A percentile compares a stretch with the other conserved stretches of the same genome.
Evolutionary conservation across 2,329 filamentous ascomycete species (phyloP).

Genomic region (Conoideocrella luteorostrata): DNA sequence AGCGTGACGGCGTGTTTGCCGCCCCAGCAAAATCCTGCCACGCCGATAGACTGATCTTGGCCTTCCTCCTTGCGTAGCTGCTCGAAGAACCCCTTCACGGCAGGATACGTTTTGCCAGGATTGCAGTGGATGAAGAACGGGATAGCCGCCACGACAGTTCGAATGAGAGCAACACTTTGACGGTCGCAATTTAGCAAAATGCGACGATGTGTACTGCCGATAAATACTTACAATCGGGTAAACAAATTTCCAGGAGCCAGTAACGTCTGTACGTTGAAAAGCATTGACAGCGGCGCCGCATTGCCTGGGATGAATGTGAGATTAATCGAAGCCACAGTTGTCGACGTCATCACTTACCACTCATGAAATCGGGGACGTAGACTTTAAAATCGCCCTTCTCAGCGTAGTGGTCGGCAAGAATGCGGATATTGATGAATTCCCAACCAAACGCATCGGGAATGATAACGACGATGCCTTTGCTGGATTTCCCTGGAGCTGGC

Average conservation of each 20-base stretch:
- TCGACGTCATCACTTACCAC: constrained; percentile 23
- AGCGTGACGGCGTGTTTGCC: constrained; percentile 49
- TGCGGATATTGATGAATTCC: constrained; percentile 44
- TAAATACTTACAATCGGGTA: constrained; percentile 21
- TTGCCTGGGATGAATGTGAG: constrained; percentile 16
- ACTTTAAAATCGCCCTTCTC: constrained; percentile 42
- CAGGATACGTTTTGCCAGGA: constrained; percentile 23
- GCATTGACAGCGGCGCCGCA: constrained; percentile 22
- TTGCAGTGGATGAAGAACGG: constrained; percentile 27
- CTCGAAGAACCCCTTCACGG: constrained; percentile 30
- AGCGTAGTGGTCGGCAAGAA: constrained; percentile 50
- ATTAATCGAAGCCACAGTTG: too few species aligned
- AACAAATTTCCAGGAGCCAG: constrained; percentile 17
- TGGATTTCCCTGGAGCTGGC: constrained; percentile 19
- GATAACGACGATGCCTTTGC: constrained; percentile 45
- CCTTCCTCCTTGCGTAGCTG: constrained; percentile 27
- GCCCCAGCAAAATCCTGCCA: constrained; percentile 59
- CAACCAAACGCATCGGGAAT: constrained; percentile 52
- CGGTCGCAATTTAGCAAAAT: background rate
- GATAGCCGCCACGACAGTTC: constrained; percentile 18
- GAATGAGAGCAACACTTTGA: constrained; percentile 21
- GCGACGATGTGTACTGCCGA: background rate
- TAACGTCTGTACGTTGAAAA: constrained; percentile 22
- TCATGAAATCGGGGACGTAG: constrained; percentile 52
- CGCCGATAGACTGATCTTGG: constrained; percentile 34